Evolutionary conservation across 176 grass and related monocot species (phyloP).

Genomic region (Pharus latifolius): DNA sequence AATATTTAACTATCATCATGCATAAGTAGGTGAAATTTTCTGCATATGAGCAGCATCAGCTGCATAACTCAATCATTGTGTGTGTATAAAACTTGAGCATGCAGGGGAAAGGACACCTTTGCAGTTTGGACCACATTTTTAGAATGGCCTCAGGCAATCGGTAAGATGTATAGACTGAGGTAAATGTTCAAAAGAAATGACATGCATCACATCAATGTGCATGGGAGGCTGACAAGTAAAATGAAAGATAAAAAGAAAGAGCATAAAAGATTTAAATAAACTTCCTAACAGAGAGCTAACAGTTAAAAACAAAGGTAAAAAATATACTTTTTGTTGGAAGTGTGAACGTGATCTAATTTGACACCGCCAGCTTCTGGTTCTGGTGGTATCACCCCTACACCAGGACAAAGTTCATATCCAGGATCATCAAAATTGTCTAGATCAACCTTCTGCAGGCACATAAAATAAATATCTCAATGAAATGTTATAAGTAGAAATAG

Average conservation of each 20-base stretch:
- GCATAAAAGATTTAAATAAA: not conserved
- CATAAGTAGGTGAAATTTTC: no score
- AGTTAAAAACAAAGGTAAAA: not conserved
- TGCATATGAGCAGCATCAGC: no score
- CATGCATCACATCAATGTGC: not conserved
- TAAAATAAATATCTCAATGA: not conserved
- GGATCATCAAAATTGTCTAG: slow-evolving; percentile 46
- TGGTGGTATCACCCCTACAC: slow-evolving; percentile 11
- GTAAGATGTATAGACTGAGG: not conserved
- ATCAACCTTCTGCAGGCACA: slow-evolving; percentile 22
- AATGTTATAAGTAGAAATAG: not conserved
- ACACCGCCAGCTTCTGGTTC: slow-evolving; percentile 21
- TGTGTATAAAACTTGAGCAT: no score
- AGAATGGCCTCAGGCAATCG: no score
- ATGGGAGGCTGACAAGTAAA: not conserved
- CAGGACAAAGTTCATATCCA: slow-evolving; percentile 21
- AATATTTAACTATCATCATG: no score
- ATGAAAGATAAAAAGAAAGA: not conserved
- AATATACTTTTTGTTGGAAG: not conserved
- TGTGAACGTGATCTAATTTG: slow-evolving; percentile 6
- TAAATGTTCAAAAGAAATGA: not conserved
- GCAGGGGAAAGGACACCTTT: no score
- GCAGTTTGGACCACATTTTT: no score
- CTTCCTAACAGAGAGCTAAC: not conserved
- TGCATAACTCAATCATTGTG: no score